These are phyloP conservation scores for Diaporthe batatas DNA, from an alignment of 2,329 filamentous ascomycete species.

Conservation along the genomic window DNA sequence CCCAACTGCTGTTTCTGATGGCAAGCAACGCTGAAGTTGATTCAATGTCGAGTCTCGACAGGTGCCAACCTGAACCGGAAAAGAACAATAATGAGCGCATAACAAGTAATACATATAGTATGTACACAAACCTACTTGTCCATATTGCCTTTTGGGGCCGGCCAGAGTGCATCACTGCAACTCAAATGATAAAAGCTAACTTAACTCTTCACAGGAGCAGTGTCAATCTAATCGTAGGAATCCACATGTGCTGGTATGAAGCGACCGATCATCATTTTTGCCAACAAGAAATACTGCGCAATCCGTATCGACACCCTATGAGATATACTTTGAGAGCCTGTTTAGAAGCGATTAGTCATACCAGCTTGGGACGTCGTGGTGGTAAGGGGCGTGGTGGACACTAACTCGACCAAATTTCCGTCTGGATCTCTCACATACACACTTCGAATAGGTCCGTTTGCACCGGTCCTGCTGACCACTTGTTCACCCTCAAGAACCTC, in stretches of 20 bases:
- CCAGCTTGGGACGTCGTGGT: neutral
- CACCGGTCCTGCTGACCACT: slow-evolving; percentile 68
- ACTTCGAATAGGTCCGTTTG: slow-evolving; percentile 66
- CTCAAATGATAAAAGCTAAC: neutral
- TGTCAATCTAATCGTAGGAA: no score
- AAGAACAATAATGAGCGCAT: neutral
- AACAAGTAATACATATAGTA: neutral
- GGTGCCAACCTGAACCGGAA: neutral
- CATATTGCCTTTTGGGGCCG: neutral
- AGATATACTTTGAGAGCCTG: slow-evolving; percentile 15
- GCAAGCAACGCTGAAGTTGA: no score
- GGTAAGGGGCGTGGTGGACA: slow-evolving; percentile 33
- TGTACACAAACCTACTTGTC: neutral
- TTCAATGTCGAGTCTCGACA: neutral
- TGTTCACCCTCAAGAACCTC: slow-evolving; percentile 64
- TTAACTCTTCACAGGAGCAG: no score
- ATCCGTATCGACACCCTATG: neutral
- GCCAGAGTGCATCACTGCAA: no score
- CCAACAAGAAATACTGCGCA: neutral
- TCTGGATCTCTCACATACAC: slow-evolving; percentile 73
- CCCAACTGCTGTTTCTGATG: neutral
- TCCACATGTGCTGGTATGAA: no score
- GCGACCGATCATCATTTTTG: neutral
- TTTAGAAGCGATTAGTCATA: neutral
- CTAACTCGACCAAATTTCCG: slow-evolving; percentile 73